phyloP scores from a whole-genome alignment of 2,329 filamentous ascomycete genomes.

The Epicoccum sorghinum region DNA sequence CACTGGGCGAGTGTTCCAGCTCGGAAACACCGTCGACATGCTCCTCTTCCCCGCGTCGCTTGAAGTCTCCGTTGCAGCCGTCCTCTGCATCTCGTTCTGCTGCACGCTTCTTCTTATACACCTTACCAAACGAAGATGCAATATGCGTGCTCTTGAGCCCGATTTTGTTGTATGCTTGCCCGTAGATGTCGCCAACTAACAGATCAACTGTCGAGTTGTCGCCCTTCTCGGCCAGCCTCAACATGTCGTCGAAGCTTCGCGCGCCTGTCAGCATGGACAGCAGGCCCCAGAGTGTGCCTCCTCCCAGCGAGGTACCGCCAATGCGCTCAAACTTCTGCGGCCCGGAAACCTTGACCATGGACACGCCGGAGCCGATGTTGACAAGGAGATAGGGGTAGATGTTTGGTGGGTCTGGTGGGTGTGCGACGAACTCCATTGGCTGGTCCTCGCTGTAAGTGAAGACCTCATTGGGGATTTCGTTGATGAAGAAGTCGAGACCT shows the following conservation, averaged over 20 bases:
- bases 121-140: conserved; percentile 94
- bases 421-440: conserved; percentile 86
- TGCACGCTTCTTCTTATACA: conserved; percentile 88
- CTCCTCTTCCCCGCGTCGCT: conserved; percentile 45
- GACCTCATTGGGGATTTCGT: conserved; percentile 93
- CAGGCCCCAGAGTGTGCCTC: conserved; percentile 96
- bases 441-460: conserved; percentile 88
- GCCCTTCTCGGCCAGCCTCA: conserved; percentile 85
- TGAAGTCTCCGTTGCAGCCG: conserved; percentile 59
- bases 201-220: conserved; percentile 95
- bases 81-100: conserved; percentile 82
- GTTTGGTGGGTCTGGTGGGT: conserved; percentile 63
- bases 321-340: conserved; percentile 87
- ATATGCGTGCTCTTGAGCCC: conserved; percentile 95
- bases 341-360: conserved; percentile 95
- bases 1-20: conserved; percentile 45
- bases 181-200: conserved; percentile 97
- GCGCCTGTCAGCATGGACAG: conserved; percentile 92
- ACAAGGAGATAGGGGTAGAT: conserved; percentile 97
- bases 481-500: conserved; percentile 99
- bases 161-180: conserved; percentile 93
- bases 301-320: conserved; percentile 91
- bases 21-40: conserved; percentile 38
- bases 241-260: conserved; percentile 96
- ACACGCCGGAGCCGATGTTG: conserved; percentile 97